These are phyloP conservation scores for Aristolochia contorta DNA, from an alignment of 164 flowering plant species.

Conservation along the genomic window DNA sequence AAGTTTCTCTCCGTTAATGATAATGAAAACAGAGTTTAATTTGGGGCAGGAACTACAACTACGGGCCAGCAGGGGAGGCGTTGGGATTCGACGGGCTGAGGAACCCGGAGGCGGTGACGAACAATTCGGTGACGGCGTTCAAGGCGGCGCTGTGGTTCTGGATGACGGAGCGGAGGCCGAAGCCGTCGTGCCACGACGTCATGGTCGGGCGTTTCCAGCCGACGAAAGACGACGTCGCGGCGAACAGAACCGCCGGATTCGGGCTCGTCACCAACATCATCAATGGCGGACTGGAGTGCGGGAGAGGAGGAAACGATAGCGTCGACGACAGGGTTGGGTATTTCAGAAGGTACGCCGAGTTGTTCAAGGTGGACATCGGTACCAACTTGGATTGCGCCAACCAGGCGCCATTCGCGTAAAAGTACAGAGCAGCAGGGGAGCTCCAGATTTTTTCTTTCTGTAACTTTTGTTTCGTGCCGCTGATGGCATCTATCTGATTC, in stretches of 20 bases:
- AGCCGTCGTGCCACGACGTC: conserved; percentile 65
- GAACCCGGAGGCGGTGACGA: conserved; percentile 55
- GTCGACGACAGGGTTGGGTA: conserved; percentile 50
- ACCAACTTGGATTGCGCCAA: too few species aligned
- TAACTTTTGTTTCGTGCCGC: too few species aligned
- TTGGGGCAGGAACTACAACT: conserved; percentile 78
- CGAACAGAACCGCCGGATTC: conserved; percentile 48
- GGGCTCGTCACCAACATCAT: conserved; percentile 57
- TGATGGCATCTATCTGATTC: too few species aligned
- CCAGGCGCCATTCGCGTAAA: too few species aligned
- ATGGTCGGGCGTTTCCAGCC: conserved; percentile 44
- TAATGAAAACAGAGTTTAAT: too few species aligned
- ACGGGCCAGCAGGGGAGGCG: conserved; percentile 66
- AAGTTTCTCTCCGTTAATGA: too few species aligned
- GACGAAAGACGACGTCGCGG: conserved; percentile 34
- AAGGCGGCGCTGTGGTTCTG: conserved; percentile 70
- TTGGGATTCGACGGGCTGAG: conserved; percentile 50
- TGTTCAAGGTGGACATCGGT: too few species aligned
- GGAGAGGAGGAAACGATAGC: conserved; percentile 24
- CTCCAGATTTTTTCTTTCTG: too few species aligned
- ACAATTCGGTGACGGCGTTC: conserved; percentile 50
- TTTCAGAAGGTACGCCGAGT: conserved; percentile 9
- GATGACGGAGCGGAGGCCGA: conserved; percentile 62
- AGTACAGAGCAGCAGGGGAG: too few species aligned
- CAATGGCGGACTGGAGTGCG: conserved; percentile 60